These are phyloP conservation scores for Anthracocystis panici-leucophaei DNA, from an alignment of 1,284 basidiomycete species.

Conservation along the genomic window DNA sequence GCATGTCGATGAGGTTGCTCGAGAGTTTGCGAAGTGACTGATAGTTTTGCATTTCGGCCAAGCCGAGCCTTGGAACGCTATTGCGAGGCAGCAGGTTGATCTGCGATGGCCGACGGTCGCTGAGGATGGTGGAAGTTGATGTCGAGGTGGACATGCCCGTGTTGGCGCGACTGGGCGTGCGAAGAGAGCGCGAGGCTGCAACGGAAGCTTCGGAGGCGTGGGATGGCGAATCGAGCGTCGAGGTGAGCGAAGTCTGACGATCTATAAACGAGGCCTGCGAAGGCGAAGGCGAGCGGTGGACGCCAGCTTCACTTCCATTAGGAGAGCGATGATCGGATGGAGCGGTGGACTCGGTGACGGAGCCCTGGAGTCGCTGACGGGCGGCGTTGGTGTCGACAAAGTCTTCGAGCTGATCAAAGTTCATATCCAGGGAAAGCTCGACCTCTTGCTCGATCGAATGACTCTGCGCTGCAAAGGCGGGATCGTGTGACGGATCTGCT, in stretches of 20 bases:
- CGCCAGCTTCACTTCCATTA: slow-evolving; percentile 29
- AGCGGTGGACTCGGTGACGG: slow-evolving; percentile 40
- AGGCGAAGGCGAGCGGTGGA: slow-evolving; percentile 34
- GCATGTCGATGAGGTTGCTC: slow-evolving; percentile 38
- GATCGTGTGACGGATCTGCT: slow-evolving; percentile 22
- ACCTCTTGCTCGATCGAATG: slow-evolving; percentile 50
- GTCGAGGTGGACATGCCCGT: slow-evolving; percentile 23
- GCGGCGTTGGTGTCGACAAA: slow-evolving; percentile 76
- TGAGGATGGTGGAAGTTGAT: slow-evolving; percentile 40
- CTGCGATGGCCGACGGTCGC: slow-evolving; percentile 49
- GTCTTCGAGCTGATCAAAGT: slow-evolving; percentile 84
- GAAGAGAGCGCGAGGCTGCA: slow-evolving; percentile 18
- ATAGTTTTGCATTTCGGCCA: slow-evolving; percentile 52
- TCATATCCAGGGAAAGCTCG: slow-evolving; percentile 76
- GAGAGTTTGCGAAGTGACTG: slow-evolving; percentile 50
- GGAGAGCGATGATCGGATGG: slow-evolving; percentile 37
- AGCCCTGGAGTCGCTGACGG: slow-evolving; percentile 47
- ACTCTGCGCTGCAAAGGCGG: slow-evolving; percentile 24
- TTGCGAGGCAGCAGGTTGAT: slow-evolving; percentile 31
- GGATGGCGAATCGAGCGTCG: slow-evolving; percentile 27
- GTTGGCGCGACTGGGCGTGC: slow-evolving; percentile 23
- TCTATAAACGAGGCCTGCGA: slow-evolving; percentile 28
- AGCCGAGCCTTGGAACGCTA: slow-evolving; percentile 41
- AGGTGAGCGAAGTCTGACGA: slow-evolving; percentile 36
- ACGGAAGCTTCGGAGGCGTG: slow-evolving; percentile 33